Evolutionary conservation across 176 grass and related monocot species (phyloP).

Genomic region (Avena insularis): DNA sequence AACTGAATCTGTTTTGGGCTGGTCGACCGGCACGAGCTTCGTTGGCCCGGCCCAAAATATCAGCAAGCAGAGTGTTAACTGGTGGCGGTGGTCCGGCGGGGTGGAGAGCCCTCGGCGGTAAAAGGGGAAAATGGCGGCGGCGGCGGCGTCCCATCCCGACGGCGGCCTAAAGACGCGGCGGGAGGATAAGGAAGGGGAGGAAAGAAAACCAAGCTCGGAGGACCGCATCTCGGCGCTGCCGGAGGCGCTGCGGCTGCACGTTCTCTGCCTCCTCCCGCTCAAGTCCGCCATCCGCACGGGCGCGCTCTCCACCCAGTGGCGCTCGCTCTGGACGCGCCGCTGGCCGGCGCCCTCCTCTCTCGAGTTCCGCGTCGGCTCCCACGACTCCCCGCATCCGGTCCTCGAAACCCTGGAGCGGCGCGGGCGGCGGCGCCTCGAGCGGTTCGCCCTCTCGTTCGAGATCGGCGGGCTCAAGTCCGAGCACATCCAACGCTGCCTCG

Average conservation of each 20-base stretch:
- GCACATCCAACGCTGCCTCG: not conserved
- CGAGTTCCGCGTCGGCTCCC: not conserved
- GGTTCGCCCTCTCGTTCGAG: slow-evolving; percentile 41
- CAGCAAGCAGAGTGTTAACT: not conserved
- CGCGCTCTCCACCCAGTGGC: slow-evolving; percentile 12
- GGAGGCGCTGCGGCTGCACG: not conserved
- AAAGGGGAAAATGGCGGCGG: not conserved
- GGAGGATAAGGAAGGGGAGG: not conserved
- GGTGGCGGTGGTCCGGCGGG: not conserved
- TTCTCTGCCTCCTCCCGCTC: slow-evolving; percentile 12
- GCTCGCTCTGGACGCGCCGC: slow-evolving; percentile 24
- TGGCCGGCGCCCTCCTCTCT: slow-evolving; percentile 42
- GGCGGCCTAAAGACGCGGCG: not conserved
- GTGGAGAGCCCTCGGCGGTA: not conserved
- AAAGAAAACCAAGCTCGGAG: not conserved
- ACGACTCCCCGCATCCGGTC: not conserved
- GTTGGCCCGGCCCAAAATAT: not conserved
- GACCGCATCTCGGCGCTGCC: slow-evolving; percentile 14
- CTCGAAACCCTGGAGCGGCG: not conserved
- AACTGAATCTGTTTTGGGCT: not conserved
- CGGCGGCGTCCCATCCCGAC: not conserved
- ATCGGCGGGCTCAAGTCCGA: not conserved
- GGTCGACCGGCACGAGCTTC: not conserved
- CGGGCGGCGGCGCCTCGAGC: slow-evolving; percentile 18
- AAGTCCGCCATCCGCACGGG: slow-evolving; percentile 37